Percentiles rank a stretch among this genome's conserved stretches.
These are phyloP conservation scores for Cystobasidium slooffiae DNA, from an alignment of 1,284 basidiomycete genomes.

Conservation along the genomic window DNA sequence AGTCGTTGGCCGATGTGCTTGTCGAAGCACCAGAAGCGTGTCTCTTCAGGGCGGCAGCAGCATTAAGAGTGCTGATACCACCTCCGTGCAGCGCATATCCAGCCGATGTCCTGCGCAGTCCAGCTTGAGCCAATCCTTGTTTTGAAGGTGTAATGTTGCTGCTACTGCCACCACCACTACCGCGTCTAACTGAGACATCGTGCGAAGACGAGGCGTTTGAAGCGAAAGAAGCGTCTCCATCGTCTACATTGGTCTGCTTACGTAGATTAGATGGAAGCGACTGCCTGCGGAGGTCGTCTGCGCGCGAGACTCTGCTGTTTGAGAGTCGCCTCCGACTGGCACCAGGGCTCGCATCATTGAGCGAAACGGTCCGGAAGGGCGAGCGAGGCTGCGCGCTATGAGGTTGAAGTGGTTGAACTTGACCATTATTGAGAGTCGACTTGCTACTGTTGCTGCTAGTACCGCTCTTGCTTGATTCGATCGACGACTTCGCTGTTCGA, in stretches of 20 bases:
- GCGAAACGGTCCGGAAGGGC: slow-evolving; percentile 38
- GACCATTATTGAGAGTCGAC: slow-evolving; percentile 12
- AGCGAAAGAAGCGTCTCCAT: slow-evolving; percentile 33
- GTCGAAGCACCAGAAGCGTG: slow-evolving; percentile 16
- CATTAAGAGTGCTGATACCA: slow-evolving; percentile 39
- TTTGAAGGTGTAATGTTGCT: slow-evolving; percentile 6
- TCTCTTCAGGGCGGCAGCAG: slow-evolving; percentile 28
- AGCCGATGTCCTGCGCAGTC: slow-evolving; percentile 32
- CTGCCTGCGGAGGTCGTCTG: slow-evolving; percentile 33
- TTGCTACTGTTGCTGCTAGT: slow-evolving; percentile 9
- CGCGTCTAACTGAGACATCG: slow-evolving; percentile 2
- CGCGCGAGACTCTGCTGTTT: slow-evolving; percentile 18
- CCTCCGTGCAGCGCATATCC: slow-evolving; percentile 39
- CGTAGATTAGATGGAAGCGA: slow-evolving; percentile 40
- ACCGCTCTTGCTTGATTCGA: slow-evolving; percentile 18
- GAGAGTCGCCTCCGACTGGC: slow-evolving; percentile 15
- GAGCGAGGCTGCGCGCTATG: slow-evolving; percentile 17
- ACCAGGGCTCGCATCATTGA: slow-evolving; percentile 35
- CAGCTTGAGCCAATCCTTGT: slow-evolving; percentile 19
- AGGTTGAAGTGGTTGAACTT: slow-evolving; percentile 25
- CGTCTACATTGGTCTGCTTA: slow-evolving; percentile 7
- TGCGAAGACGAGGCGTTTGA: slow-evolving; percentile 25
- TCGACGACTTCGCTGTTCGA: slow-evolving; percentile 10
- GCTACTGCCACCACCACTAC: not conserved
- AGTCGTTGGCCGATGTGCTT: slow-evolving; percentile 4